Base-by-base conservation (phyloP, 352 stramenopile genomes). In the Globisporangium alternatum region DNA sequence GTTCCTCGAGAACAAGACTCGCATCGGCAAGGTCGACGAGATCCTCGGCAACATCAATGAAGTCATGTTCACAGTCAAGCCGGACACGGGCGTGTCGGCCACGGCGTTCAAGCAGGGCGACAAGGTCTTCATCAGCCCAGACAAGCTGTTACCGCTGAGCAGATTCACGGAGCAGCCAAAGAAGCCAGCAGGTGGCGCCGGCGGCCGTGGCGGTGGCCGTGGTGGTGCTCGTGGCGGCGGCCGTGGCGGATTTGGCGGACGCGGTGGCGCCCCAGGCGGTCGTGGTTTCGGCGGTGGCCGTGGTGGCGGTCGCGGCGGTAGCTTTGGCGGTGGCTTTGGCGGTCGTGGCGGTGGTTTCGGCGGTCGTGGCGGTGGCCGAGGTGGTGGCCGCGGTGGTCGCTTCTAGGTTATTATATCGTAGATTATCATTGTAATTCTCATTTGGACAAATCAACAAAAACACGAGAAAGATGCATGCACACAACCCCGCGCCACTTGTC, bases 11-110 rank as follows among this genome's bases (percentile, higher is more conserved):
- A 99, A 99, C 86, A 99, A 99, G 83, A 98, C 94, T 65, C 97
- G 98, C 72, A 98, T 99, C 67, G 97, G 97, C 66, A 99, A 99
- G 75, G 88, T 99, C 30, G 97, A 99, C 77, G 97, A 99, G 82
- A 98, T 99, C 73, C 90, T 99, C 48, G 97, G 97, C 47, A 96
- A 96, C 52, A 98, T 99, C 65, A 97, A 98, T 67, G 84, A 98
- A 56, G 89, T 97, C 59, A 94, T 95, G 81, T 99, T 99, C 77
- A 99, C 96, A 47, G 81, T 99, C 52, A 99, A 99, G 75, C 95
- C 96, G 35, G 96, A 98, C 66, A 71, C 96, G 25, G 97, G 96
- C 57, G 92, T 99, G 41, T 87, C 94, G 56, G 91, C 92, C 5
- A 96, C 91, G 25, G 98, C 95, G 41, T 99, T 99, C 84, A 96